phyloP scores from a whole-genome alignment of 108 stramenopile genomes.

The Nitzschia sp. region DNA sequence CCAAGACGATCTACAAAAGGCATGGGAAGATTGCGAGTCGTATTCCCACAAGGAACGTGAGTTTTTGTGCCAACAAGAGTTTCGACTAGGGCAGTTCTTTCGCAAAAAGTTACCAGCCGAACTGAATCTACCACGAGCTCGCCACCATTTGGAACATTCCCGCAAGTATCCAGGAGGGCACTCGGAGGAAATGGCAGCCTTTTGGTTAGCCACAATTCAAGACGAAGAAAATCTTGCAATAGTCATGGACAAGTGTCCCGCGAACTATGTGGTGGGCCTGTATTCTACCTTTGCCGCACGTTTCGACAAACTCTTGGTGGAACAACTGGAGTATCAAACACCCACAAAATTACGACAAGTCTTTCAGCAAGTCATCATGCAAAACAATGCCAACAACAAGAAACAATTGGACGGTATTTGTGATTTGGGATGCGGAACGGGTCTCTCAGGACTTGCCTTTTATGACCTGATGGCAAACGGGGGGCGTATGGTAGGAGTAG shows the following conservation, averaged over 20 bases:
- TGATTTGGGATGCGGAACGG: constrained; percentile 78
- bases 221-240: background rate
- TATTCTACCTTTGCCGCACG: constrained; percentile 41
- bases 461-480: constrained; percentile 30
- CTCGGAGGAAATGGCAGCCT: constrained; percentile 19
- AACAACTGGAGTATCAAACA: constrained; percentile 41
- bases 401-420: background rate
- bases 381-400: background rate
- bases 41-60: background rate
- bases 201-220: constrained; percentile 43
- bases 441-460: constrained; percentile 60
- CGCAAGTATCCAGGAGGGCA: background rate
- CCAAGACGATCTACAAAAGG: background rate
- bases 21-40: background rate
- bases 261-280: constrained; percentile 36
- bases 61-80: constrained; percentile 17
- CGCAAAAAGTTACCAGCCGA: constrained; percentile 37
- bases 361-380: constrained; percentile 5
- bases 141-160: constrained; percentile 29
- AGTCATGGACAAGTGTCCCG: constrained; percentile 24
- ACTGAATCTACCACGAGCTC: constrained; percentile 4
- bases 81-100: constrained; percentile 47
- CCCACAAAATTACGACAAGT: constrained; percentile 32
- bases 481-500: constrained; percentile 52
- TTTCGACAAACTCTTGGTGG: constrained; percentile 43